These are phyloP conservation scores for Termitomyces sp. DNA, from an alignment of 768 basidiomycete species.

Conservation along the genomic window DNA sequence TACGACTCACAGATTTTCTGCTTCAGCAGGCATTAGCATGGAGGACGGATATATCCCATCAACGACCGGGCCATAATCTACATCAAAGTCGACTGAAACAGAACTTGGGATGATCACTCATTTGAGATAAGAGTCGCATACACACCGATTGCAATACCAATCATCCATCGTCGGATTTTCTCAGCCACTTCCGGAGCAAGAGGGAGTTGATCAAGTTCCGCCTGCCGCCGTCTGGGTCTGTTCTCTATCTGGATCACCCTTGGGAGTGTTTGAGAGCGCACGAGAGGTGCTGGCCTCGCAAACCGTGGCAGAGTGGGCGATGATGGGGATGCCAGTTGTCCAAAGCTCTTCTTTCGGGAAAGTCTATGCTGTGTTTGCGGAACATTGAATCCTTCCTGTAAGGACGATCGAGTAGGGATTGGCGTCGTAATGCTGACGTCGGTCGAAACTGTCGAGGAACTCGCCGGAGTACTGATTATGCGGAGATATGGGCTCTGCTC, in stretches of 20 bases:
- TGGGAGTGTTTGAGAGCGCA: conserved; percentile 45
- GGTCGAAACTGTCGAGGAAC: conserved; percentile 18
- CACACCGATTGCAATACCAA: conserved; percentile 62
- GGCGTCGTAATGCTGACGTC: conserved; percentile 15
- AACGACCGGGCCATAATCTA: conserved; percentile 81
- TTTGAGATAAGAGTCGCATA: conserved; percentile 2
- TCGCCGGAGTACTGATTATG: conserved; percentile 16
- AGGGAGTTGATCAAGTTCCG: conserved; percentile 35
- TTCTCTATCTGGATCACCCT: conserved; percentile 27
- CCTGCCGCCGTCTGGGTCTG: conserved; percentile 23
- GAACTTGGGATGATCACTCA: not conserved
- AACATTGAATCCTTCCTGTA: conserved; percentile 11
- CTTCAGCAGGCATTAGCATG: conserved; percentile 58
- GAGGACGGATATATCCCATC: conserved; percentile 64
- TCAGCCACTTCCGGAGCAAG: conserved; percentile 41
- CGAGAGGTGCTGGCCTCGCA: conserved; percentile 18
- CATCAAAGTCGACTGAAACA: conserved; percentile 73
- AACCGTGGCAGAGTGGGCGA: conserved; percentile 17
- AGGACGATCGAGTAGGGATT: conserved; percentile 13
- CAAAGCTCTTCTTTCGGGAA: conserved; percentile 16
- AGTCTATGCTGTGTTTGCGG: conserved; percentile 11
- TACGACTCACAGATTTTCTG: conserved; percentile 75
- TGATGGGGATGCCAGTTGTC: conserved; percentile 19
- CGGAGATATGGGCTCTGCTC: conserved; percentile 21
- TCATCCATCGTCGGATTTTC: conserved; percentile 60